phyloP scores from a whole-genome alignment of 768 basidiomycete species.

The Hemileccinum impolitum region DNA sequence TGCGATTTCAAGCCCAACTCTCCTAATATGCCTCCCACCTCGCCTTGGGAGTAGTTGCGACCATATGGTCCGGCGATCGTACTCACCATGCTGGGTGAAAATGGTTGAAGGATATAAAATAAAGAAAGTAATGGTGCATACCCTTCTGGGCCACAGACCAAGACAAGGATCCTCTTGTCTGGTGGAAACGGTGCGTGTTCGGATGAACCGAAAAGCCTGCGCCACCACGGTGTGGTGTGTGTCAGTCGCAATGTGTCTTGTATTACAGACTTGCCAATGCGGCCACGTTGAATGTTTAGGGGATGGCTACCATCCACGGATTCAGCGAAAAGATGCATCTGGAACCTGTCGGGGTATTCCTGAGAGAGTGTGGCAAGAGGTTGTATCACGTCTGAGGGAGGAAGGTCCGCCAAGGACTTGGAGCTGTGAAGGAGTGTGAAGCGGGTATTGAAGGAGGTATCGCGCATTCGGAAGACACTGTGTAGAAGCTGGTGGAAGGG shows the following conservation, averaged over 20 bases:
- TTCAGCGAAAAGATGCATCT: slow-evolving; percentile 63
- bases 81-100: slow-evolving; percentile 59
- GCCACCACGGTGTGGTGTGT: slow-evolving; percentile 30
- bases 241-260: slow-evolving; percentile 37
- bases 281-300: slow-evolving; percentile 42
- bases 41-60: slow-evolving; percentile 71
- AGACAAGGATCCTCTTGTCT: slow-evolving; percentile 52
- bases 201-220: slow-evolving; percentile 16
- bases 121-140: slow-evolving; percentile 39
- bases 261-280: slow-evolving; percentile 52
- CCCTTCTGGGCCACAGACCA: slow-evolving; percentile 86
- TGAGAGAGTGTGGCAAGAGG: slow-evolving; percentile 48
- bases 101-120: background rate
- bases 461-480: slow-evolving; percentile 38
- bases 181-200: slow-evolving; percentile 2
- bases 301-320: slow-evolving; percentile 22
- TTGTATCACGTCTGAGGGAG: slow-evolving; percentile 59
- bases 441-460: slow-evolving; percentile 39
- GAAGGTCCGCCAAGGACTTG: slow-evolving; percentile 56
- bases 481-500: slow-evolving; percentile 81
- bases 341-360: slow-evolving; percentile 53
- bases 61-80: slow-evolving; percentile 76
- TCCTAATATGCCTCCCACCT: slow-evolving; percentile 61
- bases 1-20: slow-evolving; percentile 58
- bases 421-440: slow-evolving; percentile 77